These are phyloP conservation scores for Penicillium antarcticum DNA, from an alignment of 495 filamentous ascomycete species.

Conservation along the genomic window DNA sequence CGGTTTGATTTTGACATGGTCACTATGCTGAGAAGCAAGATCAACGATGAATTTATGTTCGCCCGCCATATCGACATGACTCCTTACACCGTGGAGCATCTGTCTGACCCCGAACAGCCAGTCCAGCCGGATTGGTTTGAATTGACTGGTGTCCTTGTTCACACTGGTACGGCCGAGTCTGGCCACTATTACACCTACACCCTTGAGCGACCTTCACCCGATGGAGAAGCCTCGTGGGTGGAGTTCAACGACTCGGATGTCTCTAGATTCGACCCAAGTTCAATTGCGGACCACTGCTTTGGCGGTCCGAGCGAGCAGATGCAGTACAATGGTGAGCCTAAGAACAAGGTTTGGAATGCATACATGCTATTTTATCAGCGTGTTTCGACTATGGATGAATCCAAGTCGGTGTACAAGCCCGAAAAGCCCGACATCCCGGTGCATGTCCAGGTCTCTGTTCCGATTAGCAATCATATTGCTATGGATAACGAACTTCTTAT, in stretches of 20 bases:
- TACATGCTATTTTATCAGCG: conserved; percentile 99
- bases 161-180: conserved; percentile 88
- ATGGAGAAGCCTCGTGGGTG: conserved; percentile 62
- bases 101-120: conserved; percentile 60
- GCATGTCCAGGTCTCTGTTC: conserved; percentile 51
- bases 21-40: conserved; percentile 80
- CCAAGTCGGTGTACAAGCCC: conserved; percentile 25
- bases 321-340: conserved; percentile 40
- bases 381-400: conserved; percentile 56
- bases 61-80: conserved; percentile 83
- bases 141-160: conserved; percentile 87
- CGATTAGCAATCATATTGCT: conserved; percentile 59
- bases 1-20: conserved; percentile 93
- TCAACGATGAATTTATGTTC: conserved; percentile 93
- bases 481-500: conserved; percentile 71
- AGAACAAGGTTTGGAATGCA: conserved; percentile 75
- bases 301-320: conserved; percentile 62
- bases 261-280: conserved; percentile 65
- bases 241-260: conserved; percentile 92
- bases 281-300: conserved; percentile 74
- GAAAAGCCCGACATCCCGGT: conserved; percentile 43
- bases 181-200: conserved; percentile 98
- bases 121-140: conserved; percentile 73
- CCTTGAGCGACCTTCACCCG: conserved; percentile 66
- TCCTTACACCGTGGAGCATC: conserved; percentile 80